phyloP scores from a whole-genome alignment of 805 yeast genomes.

The Wilhelminamyces savonicus region DNA sequence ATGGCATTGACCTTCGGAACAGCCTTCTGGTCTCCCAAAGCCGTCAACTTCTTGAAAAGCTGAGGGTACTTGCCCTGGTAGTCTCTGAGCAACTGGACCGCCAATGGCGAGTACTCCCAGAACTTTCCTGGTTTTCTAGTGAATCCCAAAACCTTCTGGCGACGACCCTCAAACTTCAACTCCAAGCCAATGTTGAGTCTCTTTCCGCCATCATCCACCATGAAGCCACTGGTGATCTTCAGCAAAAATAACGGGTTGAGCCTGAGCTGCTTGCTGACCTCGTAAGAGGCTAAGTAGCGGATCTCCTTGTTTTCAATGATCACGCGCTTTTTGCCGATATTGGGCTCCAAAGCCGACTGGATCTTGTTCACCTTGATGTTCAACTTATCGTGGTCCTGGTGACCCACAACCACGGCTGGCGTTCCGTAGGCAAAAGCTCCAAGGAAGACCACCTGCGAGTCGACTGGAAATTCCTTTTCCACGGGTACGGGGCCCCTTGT shows the following conservation, averaged over 20 bases:
- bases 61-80: slow-evolving; percentile 59
- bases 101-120: slow-evolving; percentile 82
- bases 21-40: slow-evolving; percentile 11
- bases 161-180: slow-evolving; percentile 72
- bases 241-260: slow-evolving; percentile 65
- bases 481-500: slow-evolving; percentile 74
- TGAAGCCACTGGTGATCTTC: slow-evolving; percentile 66
- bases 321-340: slow-evolving; percentile 57
- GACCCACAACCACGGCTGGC: slow-evolving; percentile 61
- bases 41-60: slow-evolving; percentile 40
- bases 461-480: slow-evolving; percentile 74
- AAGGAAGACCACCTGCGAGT: slow-evolving; percentile 65
- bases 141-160: slow-evolving; percentile 84
- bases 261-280: slow-evolving; percentile 51
- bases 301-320: slow-evolving; percentile 48
- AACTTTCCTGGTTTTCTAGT: slow-evolving; percentile 52
- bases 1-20: slow-evolving; percentile 35
- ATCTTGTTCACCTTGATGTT: slow-evolving; percentile 44
- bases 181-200: slow-evolving; percentile 73
- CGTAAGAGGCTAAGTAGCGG: slow-evolving; percentile 59
- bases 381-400: slow-evolving; percentile 38
- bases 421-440: slow-evolving; percentile 89
- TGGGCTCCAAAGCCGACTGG: slow-evolving; percentile 47
- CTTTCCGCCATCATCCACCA: slow-evolving; percentile 47
- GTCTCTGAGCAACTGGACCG: slow-evolving; percentile 56